These are phyloP conservation scores for Groenewaldozyma tartarivorans DNA, from an alignment of 805 yeast genomes.

Conservation along the genomic window DNA sequence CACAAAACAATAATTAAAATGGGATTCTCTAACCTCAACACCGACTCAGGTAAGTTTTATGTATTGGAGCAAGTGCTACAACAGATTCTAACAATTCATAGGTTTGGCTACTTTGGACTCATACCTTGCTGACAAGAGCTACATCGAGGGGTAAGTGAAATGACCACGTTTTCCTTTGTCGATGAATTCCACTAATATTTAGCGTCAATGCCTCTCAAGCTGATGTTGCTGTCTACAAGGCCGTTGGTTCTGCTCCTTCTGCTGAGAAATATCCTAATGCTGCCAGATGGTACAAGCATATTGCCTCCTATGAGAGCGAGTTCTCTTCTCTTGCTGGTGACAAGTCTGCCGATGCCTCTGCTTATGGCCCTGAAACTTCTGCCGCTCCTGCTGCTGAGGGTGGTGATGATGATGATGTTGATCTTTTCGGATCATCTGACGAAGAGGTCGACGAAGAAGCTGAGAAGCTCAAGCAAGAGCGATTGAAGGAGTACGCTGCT, in stretches of 20 bases:
- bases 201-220: slow-evolving; percentile 67
- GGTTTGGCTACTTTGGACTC: slow-evolving; percentile 67
- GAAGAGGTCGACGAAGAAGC: slow-evolving; percentile 96
- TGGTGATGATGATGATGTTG: slow-evolving; percentile 86
- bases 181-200: background rate
- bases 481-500: slow-evolving; percentile 96
- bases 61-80: background rate
- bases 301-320: slow-evolving; percentile 85
- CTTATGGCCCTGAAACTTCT: slow-evolving; percentile 32
- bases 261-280: slow-evolving; percentile 83
- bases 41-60: slow-evolving; percentile 31
- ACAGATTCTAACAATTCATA: slow-evolving; percentile 9
- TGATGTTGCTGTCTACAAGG: slow-evolving; percentile 88
- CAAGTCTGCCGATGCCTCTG: slow-evolving; percentile 31
- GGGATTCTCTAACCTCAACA: slow-evolving; percentile 36
- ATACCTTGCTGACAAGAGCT: slow-evolving; percentile 85
- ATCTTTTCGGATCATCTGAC: slow-evolving; percentile 88
- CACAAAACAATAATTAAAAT: slow-evolving; percentile 16
- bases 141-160: slow-evolving; percentile 84
- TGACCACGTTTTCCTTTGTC: background rate
- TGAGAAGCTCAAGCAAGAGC: slow-evolving; percentile 93
- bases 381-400: slow-evolving; percentile 57
- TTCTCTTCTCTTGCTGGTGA: slow-evolving; percentile 69
- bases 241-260: slow-evolving; percentile 45
- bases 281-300: slow-evolving; percentile 98